Base-by-base conservation (phyloP, 1,139 yeast genomes). In the Suhomyces ambrosiae region DNA sequence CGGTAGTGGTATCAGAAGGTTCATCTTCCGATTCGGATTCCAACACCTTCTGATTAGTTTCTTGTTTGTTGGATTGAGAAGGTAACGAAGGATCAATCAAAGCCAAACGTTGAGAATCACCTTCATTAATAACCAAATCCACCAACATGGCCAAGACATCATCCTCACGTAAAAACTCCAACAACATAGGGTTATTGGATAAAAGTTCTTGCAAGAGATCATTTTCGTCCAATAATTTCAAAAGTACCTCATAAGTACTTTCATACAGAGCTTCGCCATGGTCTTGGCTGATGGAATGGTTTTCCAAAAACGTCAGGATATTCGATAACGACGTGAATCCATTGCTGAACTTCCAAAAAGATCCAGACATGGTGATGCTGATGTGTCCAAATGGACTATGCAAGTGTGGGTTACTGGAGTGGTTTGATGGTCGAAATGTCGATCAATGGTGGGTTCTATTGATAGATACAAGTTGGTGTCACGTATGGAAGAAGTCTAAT, bases 321-420 rank as follows among this genome's bases (percentile, higher is more conserved):
- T 86, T 78, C 7, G 90, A 81, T 32, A 82, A 78, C 35, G 88
- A 79, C 35, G 89, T 79, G 60, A 86, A 86, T 46, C 88, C 92
- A 60, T 83, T 86, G 40, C 90, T 87, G 63, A 87, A 86, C 61
- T 87, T 84, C 97, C 97, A 90, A 62, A 89, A 90, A 30, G 92
- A 78, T 23, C 86, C 85, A 3, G 90, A 82, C 92, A 83, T 83
- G 29, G 25, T 25, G 15, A 23, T 30, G 27, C 13, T 22, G 16
- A 30, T 18, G 24, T 7, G 23, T 27, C 23, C 23, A 6, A 25
- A 11, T 23, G 32, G 32, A 29, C 24, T 21, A 19, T 21, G 32
- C 25, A 21, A 29, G 15, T 6, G 24, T 7, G 17, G 28, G 23
- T 9, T 11, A 30, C 23, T 23, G 24, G 28, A 18, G 12, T 14